Percentiles rank a stretch among this genome's conserved stretches.
Evolutionary conservation across 768 basidiomycete species (phyloP).

Genomic region (Kwoniella pini): DNA sequence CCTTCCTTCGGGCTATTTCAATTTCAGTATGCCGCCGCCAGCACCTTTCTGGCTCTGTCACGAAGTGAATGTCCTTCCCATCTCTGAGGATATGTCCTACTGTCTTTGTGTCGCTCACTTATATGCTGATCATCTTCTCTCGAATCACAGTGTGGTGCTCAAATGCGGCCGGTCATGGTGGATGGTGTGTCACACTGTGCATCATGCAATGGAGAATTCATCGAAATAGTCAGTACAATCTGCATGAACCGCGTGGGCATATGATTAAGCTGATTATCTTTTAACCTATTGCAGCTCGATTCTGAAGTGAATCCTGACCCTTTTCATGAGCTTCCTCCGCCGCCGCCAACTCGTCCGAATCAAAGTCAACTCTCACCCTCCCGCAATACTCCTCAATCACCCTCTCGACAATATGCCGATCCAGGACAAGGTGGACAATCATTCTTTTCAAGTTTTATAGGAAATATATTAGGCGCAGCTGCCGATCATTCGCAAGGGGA

Average conservation of each 20-base stretch:
- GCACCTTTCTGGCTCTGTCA: slow-evolving; percentile 50
- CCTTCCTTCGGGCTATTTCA: no score
- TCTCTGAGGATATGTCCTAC: no score
- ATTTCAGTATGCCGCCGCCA: slow-evolving; percentile 26
- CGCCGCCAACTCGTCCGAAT: slow-evolving; percentile 32
- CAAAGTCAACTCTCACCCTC: slow-evolving; percentile 1
- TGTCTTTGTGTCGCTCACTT: no score
- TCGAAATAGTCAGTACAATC: slow-evolving; percentile 64
- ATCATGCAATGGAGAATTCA: slow-evolving; percentile 76
- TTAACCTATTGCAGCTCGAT: slow-evolving; percentile 31
- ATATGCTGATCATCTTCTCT: no score
- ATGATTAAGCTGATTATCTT: neutral
- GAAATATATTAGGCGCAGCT: slow-evolving; percentile 28
- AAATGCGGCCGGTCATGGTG: slow-evolving; percentile 83
- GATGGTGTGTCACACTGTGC: slow-evolving; percentile 66
- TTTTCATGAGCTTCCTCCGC: slow-evolving; percentile 36
- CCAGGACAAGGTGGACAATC: slow-evolving; percentile 22
- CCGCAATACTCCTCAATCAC: neutral
- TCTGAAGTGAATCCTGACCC: slow-evolving; percentile 41
- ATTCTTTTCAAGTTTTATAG: slow-evolving; percentile 27
- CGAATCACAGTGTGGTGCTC: slow-evolving; percentile 69
- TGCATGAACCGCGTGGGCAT: neutral
- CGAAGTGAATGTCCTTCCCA: slow-evolving; percentile 29
- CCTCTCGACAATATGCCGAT: neutral
- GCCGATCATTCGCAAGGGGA: slow-evolving; percentile 5